A percentile compares a stretch with the other conserved stretches of the same genome.
Conservation (phyloP, 371 early-diverging fungal genomes). For the Massospora cicadina region DNA sequence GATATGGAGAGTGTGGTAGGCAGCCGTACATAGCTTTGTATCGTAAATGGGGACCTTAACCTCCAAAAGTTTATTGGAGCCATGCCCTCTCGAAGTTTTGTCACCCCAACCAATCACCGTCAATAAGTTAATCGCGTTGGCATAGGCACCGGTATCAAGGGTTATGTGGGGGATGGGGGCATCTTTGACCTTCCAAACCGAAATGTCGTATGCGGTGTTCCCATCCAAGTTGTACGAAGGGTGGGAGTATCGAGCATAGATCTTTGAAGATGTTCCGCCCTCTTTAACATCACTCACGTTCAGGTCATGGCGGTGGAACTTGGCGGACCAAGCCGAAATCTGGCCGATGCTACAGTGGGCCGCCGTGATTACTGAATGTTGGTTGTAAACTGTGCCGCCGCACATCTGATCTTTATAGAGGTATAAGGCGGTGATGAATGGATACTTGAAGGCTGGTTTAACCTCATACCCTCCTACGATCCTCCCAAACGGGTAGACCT, state of each 20-base stretch:
- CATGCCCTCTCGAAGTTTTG: background rate
- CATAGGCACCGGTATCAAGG: background rate
- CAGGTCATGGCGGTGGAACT: slow-evolving; percentile 5
- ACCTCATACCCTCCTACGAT: slow-evolving; percentile 9
- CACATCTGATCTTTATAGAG: background rate
- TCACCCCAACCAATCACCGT: slow-evolving; percentile 2
- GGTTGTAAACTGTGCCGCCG: slow-evolving; percentile 5
- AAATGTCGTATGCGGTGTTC: background rate
- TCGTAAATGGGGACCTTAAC: slow-evolving; percentile 2
- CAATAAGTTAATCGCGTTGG: background rate
- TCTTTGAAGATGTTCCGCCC: background rate
- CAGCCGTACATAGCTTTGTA: background rate
- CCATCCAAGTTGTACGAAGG: background rate
- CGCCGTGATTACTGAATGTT: slow-evolving; percentile 2
- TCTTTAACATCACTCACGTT: background rate
- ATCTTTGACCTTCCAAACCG: background rate
- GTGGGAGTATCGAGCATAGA: background rate
- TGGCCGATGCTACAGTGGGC: slow-evolving; percentile 8
- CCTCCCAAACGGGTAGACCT: background rate
- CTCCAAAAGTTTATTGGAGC: background rate
- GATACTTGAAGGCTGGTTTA: slow-evolving; percentile 4
- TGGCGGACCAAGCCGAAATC: background rate
- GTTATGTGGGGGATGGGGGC: background rate
- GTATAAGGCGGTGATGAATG: background rate
- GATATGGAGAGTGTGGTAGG: background rate